Evolutionary conservation across 225 moss, liverwort and hornwort genomes (phyloP), one percentile per base, ranked within the genome.

Genomic region (Pleurozium schreberi): DNA sequence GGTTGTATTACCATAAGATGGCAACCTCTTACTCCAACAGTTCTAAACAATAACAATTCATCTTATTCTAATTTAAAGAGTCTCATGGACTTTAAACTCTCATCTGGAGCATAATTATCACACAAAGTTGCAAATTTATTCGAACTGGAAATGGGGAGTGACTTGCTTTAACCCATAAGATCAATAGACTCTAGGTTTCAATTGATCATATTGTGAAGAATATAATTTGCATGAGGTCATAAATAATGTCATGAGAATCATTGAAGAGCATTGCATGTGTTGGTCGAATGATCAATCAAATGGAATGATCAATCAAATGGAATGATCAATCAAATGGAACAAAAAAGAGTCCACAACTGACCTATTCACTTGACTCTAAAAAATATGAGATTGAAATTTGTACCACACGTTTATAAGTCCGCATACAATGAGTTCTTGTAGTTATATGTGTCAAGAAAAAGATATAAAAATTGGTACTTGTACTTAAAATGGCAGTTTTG

Each of bases 231-330:
- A 65, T 65, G 34, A 34, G 34, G 64, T 8, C 64, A 33, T 64
- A 31, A 4, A 16, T 64, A 8, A 9, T 33, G 64, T 64, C 33
- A 64, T 4, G 4, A 34, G 64, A 64, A 64, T 67, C 19, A 3
- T 5, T 6, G 6, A 66, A 36, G 36, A 66, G 19, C 66, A 36
- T 10, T 20, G 1, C 3, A 66, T 66, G 3, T 19, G 10, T 19
- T 36, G 66, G 66, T n/a, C 6, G 12, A n/a, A n/a, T 22, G 3
- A 12, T 4, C 6, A 7, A 69, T 23, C 13, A 69, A 23, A 40
- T 0, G 0, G 0, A 38, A 67, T 22, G 3, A 12, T 4, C 6
- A 7, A 69, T 23, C 13, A 69, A 23, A 40, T 0, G 0, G 12
- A n/a, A n/a, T 22, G 3, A 12, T 4, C 6, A 7, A 69, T 23